Evolutionary conservation across 805 yeast genomes (phyloP), one percentile per base, ranked within the genome.

Genomic region (Saccharomycopsis guyanensis): DNA sequence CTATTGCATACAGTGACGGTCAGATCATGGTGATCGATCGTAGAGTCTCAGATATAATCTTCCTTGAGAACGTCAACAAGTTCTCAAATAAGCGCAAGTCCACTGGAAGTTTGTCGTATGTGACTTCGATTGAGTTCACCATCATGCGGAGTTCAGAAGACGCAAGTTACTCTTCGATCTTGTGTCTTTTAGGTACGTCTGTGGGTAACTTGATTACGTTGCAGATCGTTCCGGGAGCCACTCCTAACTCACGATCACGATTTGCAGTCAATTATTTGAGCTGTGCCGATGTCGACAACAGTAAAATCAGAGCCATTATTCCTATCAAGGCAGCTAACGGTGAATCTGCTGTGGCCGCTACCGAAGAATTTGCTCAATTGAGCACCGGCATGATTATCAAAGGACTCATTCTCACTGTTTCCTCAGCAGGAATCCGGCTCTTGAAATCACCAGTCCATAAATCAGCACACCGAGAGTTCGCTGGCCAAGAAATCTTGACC

Each of bases 1-100:
- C 84, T 0, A 68, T 86, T 36, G 95, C 85, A 0, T 87, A 83
- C 60, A 73, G 72, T 39, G 72, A 80, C 12, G 97, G 97, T n/a
- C 71, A 77, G 31, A 51, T 91, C 15, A 63, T 82, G 2, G 78
- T 91, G 0, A 66, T 89, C 49, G 97, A 91, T 63, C 69, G 85
- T 46, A 71, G 96, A 49, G 85, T 85, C 68, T 80, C 2, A 0
- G 87, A 86, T 0, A 63, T 80, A 4, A 80, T 84, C 23, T 68
- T 65, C 49, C 68, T 72, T 42, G 69, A 66, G 13, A 61, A 59
- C 22, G 47, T 68, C 6, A 52, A 51, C 10, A 54, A 57, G n/a
- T 45, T 56, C 5, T 66, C 66, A 3, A n/a, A 20, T 7, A 38
- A 40, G 24, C 24, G 66, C 2, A 54, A 49, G 5, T 47, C 27